A percentile compares a stretch with the other conserved stretches of the same genome.
Evolutionary conservation across 2,329 filamentous ascomycete genomes (phyloP).

Genomic region (Pseudogymnoascus sp.): DNA sequence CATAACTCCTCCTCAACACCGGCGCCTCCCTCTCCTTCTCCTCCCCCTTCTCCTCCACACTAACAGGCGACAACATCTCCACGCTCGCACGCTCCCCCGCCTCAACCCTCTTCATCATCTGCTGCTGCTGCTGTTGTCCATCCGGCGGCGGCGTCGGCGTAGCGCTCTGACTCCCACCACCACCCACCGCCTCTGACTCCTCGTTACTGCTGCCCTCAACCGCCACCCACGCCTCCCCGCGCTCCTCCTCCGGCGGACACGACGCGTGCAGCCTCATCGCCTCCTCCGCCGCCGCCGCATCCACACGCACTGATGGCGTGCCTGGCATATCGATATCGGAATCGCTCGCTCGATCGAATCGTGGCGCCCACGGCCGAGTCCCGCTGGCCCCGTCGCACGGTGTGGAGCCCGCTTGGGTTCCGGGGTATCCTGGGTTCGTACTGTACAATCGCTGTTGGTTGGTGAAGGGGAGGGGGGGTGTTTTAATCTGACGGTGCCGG

Average conservation of each 20-base stretch:
- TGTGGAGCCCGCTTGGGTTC: not conserved
- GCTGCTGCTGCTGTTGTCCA: constrained; percentile 21
- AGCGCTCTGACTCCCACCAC: not conserved
- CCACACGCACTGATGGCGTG: constrained; percentile 5
- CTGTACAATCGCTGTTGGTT: not conserved
- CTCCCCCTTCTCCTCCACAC: constrained; percentile 32
- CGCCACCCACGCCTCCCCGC: constrained; percentile 28
- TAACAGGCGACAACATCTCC: constrained; percentile 30
- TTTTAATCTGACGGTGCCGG: constrained; percentile 6
- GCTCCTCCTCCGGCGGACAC: constrained; percentile 38
- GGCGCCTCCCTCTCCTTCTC: constrained; percentile 29
- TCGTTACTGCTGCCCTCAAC: constrained; percentile 21
- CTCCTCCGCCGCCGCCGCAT: not conserved
- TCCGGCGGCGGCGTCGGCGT: constrained; percentile 14
- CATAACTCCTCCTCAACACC: constrained; percentile 25
- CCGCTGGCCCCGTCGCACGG: not conserved
- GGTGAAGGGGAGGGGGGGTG: not conserved
- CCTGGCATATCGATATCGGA: constrained; percentile 5
- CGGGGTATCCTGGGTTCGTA: not conserved
- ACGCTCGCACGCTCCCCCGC: constrained; percentile 17
- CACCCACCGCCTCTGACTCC: constrained; percentile 20
- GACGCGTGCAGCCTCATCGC: constrained; percentile 25
- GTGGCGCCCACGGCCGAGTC: not conserved
- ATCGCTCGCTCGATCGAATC: not conserved
- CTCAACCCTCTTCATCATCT: constrained; percentile 36